A percentile compares a stretch with the other conserved stretches of the same genome.
Evolutionary conservation across 176 grass and related monocot species (phyloP).

Genomic region (Urochloa ruziziensis): DNA sequence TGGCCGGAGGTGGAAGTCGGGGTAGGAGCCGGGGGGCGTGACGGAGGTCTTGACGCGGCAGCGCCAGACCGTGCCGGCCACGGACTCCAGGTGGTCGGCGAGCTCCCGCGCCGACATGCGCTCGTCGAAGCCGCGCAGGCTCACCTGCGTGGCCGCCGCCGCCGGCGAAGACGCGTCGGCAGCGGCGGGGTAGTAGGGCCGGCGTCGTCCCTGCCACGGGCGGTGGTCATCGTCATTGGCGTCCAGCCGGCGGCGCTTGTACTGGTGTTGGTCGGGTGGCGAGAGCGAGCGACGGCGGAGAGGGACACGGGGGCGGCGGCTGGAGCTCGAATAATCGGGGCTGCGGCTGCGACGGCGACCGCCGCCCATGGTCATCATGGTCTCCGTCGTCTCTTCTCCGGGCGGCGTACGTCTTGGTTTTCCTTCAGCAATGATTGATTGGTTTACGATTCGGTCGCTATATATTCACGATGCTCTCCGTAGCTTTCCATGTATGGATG

Average conservation of each 20-base stretch:
- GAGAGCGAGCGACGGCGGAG: background rate
- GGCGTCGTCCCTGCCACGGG: background rate
- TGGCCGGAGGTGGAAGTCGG: slow-evolving; percentile 40
- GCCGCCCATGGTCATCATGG: too few species aligned
- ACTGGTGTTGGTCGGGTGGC: background rate
- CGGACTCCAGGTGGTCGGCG: slow-evolving; percentile 45
- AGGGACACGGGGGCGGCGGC: background rate
- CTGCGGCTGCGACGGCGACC: background rate
- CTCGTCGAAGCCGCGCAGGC: slow-evolving; percentile 60
- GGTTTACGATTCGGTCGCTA: too few species aligned
- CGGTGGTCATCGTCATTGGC: too few species aligned
- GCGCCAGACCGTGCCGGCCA: slow-evolving; percentile 71
- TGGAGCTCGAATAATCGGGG: background rate
- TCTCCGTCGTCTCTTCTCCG: too few species aligned
- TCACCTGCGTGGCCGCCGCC: slow-evolving; percentile 44
- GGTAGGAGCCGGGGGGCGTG: slow-evolving; percentile 58
- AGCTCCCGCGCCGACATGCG: slow-evolving; percentile 47
- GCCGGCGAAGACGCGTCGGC: background rate
- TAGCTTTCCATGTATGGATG: too few species aligned
- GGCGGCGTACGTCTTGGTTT: background rate
- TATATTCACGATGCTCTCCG: too few species aligned
- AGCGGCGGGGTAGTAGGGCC: background rate
- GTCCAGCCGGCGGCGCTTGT: background rate
- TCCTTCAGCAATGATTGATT: too few species aligned
- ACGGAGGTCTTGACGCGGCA: slow-evolving; percentile 80